Base-by-base conservation (phyloP, 495 filamentous ascomycete species). In the Penicillium psychrofluorescens region DNA sequence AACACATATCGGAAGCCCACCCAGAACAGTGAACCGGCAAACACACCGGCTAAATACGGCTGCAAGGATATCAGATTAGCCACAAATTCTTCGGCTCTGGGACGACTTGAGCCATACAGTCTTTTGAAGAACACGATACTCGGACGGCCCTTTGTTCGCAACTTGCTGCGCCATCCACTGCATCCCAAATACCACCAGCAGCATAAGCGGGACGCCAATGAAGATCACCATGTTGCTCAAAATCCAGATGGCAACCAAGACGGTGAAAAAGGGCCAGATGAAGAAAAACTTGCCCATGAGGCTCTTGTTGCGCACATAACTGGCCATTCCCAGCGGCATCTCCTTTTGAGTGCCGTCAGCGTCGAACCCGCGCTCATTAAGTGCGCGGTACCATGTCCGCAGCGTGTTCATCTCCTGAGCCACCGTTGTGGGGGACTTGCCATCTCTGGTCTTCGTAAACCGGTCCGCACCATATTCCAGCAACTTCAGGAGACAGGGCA, bases 401-500 rank as follows among this genome's bases (percentile, higher is more conserved):
- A 73, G 68, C 0, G 88, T 88, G 53, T 89, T 95, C 74, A 97
- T 94, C 62, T 97, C 91, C 44, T 83, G 73, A 6, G 92, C 91
- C 9, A 88, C 86, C 40, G 78, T 76, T 5, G 84, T 78, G 2
- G 92, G 92, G 4, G 86, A 86, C 66, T 97, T 96, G 35, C 89
- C 88, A 36, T 90, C 88, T 10, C 76, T 74, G 7, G 88, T 96
- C 62, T 85, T 81, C 14, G 83, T 85, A 56, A 91, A 95, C 22
- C 92, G 76, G 66, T 98, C 94, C 14, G 90, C 79, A 27, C 92
- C 94, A 58, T 95, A 95, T 66, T 96, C 92, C 40, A 98, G 68
- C 30, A 98, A 65, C 62, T 95, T 97, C 58, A 88, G 77, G 52
- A 97, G 85, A 63, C 89, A 95, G 1, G 77, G 78, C 38, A 84